phyloP scores from a whole-genome alignment of 2,329 filamentous ascomycete species.

The Pseudonectria buxi region DNA sequence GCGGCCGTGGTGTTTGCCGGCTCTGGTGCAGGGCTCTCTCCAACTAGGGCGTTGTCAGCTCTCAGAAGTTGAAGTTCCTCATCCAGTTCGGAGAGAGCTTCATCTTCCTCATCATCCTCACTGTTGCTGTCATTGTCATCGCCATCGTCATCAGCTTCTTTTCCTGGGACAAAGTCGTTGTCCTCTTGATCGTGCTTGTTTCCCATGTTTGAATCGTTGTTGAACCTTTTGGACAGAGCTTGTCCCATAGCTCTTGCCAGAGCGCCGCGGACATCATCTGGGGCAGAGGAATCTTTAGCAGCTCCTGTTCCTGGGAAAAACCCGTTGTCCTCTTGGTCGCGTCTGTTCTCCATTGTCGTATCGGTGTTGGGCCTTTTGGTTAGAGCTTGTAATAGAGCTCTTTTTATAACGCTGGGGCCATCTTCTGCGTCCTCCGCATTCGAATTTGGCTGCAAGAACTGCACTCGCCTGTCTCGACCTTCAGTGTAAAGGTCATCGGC shows the following conservation, averaged over 20 bases:
- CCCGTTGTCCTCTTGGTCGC: too few relatives aligned
- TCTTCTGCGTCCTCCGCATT: slow-evolving; percentile 7
- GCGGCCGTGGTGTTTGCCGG: background rate
- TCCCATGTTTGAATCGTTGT: too few relatives aligned
- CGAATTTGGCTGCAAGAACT: slow-evolving; percentile 29
- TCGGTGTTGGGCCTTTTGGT: too few relatives aligned
- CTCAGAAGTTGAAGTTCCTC: slow-evolving; percentile 39
- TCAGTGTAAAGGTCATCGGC: slow-evolving; percentile 29
- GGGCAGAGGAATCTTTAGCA: too few relatives aligned
- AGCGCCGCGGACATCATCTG: too few relatives aligned
- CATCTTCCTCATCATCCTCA: slow-evolving; percentile 5
- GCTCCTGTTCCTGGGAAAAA: too few relatives aligned
- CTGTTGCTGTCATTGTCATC: slow-evolving; percentile 3
- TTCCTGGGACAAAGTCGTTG: slow-evolving; percentile 23
- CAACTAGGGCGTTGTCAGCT: slow-evolving; percentile 30
- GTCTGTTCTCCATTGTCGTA: too few relatives aligned
- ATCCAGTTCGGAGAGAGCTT: slow-evolving; percentile 7
- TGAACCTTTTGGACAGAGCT: too few relatives aligned
- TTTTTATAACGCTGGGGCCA: too few relatives aligned
- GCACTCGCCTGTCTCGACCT: slow-evolving; percentile 19
- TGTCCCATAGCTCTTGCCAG: too few relatives aligned
- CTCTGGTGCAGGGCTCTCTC: slow-evolving; percentile 14
- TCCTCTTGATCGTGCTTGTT: slow-evolving; percentile 15
- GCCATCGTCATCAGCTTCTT: slow-evolving; percentile 8
- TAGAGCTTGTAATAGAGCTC: too few relatives aligned